phyloP scores from a whole-genome alignment of 495 filamentous ascomycete species.

The Chaetomium cochliodes region DNA sequence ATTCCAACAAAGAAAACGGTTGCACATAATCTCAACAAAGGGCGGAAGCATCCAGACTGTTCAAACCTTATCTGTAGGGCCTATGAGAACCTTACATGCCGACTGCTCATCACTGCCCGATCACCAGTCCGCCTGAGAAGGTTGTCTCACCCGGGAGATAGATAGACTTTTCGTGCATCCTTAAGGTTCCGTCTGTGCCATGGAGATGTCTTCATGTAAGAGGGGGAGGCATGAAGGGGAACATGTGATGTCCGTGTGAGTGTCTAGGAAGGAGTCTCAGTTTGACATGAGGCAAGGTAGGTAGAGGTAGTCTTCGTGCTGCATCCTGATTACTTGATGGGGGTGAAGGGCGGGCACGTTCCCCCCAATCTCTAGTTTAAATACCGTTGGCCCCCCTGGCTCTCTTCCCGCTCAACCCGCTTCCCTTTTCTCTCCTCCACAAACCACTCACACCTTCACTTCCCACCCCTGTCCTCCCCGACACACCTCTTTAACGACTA shows the following conservation, averaged over 20 bases:
- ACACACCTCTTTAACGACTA: slow-evolving; percentile 1
- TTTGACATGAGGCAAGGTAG: background rate
- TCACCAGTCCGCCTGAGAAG: background rate
- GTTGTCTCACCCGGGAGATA: background rate
- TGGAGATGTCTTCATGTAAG: background rate
- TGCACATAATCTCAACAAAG: background rate
- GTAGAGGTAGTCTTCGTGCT: background rate
- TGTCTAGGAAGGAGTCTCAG: background rate
- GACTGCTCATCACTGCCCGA: background rate
- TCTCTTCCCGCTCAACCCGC: slow-evolving; percentile 5
- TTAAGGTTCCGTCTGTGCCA: background rate
- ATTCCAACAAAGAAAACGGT: background rate
- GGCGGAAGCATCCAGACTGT: background rate
- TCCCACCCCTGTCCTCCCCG: slow-evolving; percentile 4
- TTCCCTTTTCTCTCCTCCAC: slow-evolving; percentile 18
- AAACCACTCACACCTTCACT: slow-evolving; percentile 4
- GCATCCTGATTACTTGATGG: background rate
- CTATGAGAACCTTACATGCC: background rate
- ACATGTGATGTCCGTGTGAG: background rate
- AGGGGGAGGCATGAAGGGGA: background rate
- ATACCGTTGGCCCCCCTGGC: slow-evolving; percentile 17
- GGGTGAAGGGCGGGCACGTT: slow-evolving; percentile 7
- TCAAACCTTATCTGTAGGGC: no score
- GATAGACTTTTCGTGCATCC: background rate
- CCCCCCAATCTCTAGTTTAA: slow-evolving; percentile 19